phyloP scores from a whole-genome alignment of 169 alveolate genomes.

The Perkinsus olseni region DNA sequence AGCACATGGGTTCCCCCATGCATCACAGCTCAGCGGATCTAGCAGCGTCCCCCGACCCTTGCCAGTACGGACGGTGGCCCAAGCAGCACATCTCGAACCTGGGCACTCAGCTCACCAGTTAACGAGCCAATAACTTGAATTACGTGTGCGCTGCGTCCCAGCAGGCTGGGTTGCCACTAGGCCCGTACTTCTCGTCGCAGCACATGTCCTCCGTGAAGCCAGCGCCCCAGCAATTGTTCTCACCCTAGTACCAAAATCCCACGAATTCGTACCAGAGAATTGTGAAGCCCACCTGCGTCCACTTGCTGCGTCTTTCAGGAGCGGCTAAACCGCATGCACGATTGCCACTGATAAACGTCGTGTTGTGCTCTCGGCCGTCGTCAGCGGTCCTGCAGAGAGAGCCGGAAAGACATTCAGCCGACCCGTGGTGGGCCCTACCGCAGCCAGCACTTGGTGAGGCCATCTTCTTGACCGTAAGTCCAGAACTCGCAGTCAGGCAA shows the following conservation, averaged over 20 bases:
- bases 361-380: not conserved
- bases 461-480: not conserved
- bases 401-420: no score
- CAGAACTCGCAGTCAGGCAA: not conserved
- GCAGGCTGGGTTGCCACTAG: not conserved
- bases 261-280: not conserved
- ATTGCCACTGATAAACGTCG: not conserved
- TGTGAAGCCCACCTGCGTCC: not conserved
- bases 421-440: not conserved
- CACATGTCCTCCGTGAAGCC: not conserved
- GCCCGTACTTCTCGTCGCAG: not conserved
- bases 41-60: not conserved
- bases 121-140: not conserved
- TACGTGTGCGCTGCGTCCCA: not conserved
- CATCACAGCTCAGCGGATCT: not conserved
- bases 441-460: not conserved
- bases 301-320: not conserved
- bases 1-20: no score
- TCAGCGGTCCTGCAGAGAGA: not conserved
- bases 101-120: not conserved
- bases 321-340: not conserved
- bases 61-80: not conserved
- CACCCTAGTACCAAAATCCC: not conserved
- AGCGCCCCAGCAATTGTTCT: not conserved
- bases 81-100: not conserved